These are phyloP conservation scores for Achaetomium macrosporum DNA, from an alignment of 2,329 filamentous ascomycete species.

Conservation along the genomic window DNA sequence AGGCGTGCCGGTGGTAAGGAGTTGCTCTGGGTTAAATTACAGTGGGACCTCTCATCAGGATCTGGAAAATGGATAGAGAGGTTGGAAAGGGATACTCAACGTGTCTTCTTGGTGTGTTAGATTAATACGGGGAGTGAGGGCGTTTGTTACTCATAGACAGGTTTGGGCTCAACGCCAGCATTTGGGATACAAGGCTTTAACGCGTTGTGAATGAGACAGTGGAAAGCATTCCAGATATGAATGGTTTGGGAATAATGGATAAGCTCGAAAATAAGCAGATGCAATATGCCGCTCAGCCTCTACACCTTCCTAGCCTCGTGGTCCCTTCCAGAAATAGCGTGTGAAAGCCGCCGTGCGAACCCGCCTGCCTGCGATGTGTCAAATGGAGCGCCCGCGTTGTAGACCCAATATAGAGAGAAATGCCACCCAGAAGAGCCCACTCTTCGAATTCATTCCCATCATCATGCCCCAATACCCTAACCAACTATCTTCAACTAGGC, in stretches of 20 bases:
- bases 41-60: background rate
- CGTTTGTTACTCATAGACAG: slow-evolving; percentile 4
- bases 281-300: background rate
- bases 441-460: background rate
- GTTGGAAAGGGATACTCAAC: slow-evolving; percentile 25
- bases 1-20: slow-evolving; percentile 10
- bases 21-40: background rate
- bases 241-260: background rate
- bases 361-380: background rate
- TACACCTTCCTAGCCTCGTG: background rate
- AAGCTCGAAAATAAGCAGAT: background rate
- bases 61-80: background rate
- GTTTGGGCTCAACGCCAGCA: slow-evolving; percentile 10
- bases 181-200: slow-evolving; percentile 11
- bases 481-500: background rate
- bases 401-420: slow-evolving; percentile 6
- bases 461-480: background rate
- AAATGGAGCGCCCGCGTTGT: slow-evolving; percentile 8
- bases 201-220: slow-evolving; percentile 6
- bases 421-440: background rate
- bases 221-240: background rate
- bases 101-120: slow-evolving; percentile 26
- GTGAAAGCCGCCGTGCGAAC: background rate
- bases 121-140: background rate
- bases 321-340: background rate